Evolutionary conservation across 208 protist genomes (phyloP).

Genomic region (Entamoeba invadens): DNA sequence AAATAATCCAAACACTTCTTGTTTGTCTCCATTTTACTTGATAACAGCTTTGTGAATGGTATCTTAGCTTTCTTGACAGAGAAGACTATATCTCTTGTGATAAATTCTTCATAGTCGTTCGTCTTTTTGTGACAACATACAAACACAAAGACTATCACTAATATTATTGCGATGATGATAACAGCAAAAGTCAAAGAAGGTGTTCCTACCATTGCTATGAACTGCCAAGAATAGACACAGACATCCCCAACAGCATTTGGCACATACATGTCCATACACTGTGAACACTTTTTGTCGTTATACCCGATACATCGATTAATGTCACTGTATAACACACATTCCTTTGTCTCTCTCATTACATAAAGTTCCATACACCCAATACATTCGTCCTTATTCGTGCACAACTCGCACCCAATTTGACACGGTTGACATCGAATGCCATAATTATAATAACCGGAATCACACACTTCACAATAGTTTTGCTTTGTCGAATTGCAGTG

Average conservation of each 20-base stretch:
- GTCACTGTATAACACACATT: background rate
- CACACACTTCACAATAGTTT: background rate
- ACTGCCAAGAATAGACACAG: background rate
- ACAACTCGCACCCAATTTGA: background rate
- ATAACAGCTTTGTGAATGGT: background rate
- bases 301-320: background rate
- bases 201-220: background rate
- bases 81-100: background rate
- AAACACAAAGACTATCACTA: background rate
- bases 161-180: background rate
- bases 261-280: background rate
- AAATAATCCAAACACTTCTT: background rate
- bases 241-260: background rate
- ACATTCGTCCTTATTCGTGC: background rate
- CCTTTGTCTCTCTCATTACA: background rate
- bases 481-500: background rate
- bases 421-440: background rate
- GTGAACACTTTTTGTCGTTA: background rate
- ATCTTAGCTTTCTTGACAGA: background rate
- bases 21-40: background rate
- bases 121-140: background rate
- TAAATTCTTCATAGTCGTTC: background rate
- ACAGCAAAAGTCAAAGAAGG: background rate
- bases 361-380: background rate
- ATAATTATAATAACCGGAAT: background rate